A percentile compares a stretch with the other conserved stretches of the same genome.
Conservation (phyloP, 345 rosid genomes). For the Leavenworthia alabamica region DNA sequence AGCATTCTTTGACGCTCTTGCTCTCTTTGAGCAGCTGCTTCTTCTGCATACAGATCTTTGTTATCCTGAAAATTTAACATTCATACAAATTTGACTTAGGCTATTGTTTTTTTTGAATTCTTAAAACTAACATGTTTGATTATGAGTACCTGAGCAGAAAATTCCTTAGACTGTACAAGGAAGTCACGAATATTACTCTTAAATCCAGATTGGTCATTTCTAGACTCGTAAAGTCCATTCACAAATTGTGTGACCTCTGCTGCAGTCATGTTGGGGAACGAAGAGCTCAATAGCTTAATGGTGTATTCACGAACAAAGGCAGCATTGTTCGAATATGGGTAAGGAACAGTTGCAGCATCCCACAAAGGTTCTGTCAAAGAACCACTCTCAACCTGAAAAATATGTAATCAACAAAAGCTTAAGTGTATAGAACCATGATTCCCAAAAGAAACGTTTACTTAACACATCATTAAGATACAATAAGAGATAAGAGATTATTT, state of each 20-base stretch:
- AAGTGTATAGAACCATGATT: background rate
- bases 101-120: no score
- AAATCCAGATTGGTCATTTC: conserved; percentile 67
- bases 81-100: background rate
- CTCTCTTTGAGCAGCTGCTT: conserved; percentile 72
- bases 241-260: conserved; percentile 93
- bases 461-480: background rate
- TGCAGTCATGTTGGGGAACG: conserved; percentile 94
- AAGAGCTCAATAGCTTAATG: conserved; percentile 79
- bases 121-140: background rate
- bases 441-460: background rate
- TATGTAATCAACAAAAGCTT: background rate
- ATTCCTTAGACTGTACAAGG: conserved; percentile 80
- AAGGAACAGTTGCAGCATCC: conserved; percentile 72
- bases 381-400: conserved; percentile 74
- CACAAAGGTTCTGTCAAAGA: conserved; percentile 84
- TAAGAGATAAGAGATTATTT: conserved; percentile 1
- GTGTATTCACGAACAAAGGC: conserved; percentile 86
- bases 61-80: conserved; percentile 83
- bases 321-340: conserved; percentile 67
- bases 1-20: conserved; percentile 72
- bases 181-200: conserved; percentile 91
- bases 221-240: conserved; percentile 72
- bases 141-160: conserved; percentile 87
- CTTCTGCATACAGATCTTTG: conserved; percentile 78